Percentiles rank a stretch among this genome's conserved stretches.
These are phyloP conservation scores for Cupressus sempervirens DNA, from an alignment of 75 land plant genomes.

Conservation along the genomic window DNA sequence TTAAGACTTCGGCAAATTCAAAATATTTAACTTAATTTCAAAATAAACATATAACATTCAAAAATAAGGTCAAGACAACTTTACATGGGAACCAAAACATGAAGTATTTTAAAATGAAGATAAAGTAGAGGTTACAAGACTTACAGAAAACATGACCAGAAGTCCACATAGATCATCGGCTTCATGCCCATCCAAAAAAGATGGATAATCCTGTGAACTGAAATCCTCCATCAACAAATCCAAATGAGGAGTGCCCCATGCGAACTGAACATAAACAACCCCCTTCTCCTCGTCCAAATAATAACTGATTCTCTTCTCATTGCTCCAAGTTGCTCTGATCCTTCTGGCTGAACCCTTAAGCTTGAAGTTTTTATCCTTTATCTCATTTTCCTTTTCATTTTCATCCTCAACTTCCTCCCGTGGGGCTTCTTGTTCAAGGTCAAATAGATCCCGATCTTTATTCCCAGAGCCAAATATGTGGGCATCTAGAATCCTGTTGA, in stretches of 20 bases:
- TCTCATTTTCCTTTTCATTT: slow-evolving; percentile 4
- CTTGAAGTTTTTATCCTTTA: neutral
- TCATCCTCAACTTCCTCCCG: neutral
- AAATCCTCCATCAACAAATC: slow-evolving; percentile 14
- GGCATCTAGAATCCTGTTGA: slow-evolving; percentile 71
- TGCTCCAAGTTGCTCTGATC: slow-evolving; percentile 19
- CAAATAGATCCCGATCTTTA: slow-evolving; percentile 15
- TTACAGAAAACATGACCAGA: slow-evolving; percentile 69
- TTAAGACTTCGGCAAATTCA: too few relatives aligned
- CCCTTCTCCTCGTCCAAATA: slow-evolving; percentile 76
- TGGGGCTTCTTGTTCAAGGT: slow-evolving; percentile 7
- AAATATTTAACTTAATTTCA: neutral
- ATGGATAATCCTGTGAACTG: slow-evolving; percentile 13
- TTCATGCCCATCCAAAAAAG: slow-evolving; percentile 40
- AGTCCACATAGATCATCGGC: slow-evolving; percentile 43
- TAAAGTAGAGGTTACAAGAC: slow-evolving; percentile 8
- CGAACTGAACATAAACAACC: slow-evolving; percentile 65
- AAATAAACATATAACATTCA: neutral
- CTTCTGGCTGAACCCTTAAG: neutral
- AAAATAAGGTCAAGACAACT: neutral
- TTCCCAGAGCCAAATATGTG: slow-evolving; percentile 62
- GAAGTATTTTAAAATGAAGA: neutral
- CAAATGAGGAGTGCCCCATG: slow-evolving; percentile 24
- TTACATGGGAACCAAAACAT: neutral
- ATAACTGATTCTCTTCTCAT: slow-evolving; percentile 50